Evolutionary conservation across 257 asterid species (phyloP), one percentile per base, ranked within the genome.

Genomic region (Solanum infundibuliforme): DNA sequence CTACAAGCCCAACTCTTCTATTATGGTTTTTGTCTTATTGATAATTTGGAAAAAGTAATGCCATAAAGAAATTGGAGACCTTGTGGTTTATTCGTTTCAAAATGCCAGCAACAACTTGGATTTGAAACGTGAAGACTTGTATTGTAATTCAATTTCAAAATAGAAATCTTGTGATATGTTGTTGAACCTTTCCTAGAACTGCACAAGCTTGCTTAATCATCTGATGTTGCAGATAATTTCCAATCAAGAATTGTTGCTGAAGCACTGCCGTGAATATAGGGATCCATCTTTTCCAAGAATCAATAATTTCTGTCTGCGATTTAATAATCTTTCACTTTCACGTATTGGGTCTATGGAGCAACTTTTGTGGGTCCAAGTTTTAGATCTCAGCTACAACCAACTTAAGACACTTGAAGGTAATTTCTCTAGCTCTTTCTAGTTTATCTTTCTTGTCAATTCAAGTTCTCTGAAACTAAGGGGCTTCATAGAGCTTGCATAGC

Each of bases 311-410:
- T 91, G 93, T 88, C 83, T 95, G 34, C 93, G 94, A 74, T 90
- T 97, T 85, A 94, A 89, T 88, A 90, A 94, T 66, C 95, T 96
- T 88, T 95, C 99, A 38, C 86, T 97, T 73, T 93, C 99, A 35
- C 94, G 94, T 87, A 69, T 96, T 34, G 98, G 97, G 82, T 89
- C 93, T 87, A 69, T 95, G 89, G 98, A 95, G 90, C 90, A 74
- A 89, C 89, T 97, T 89, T 77, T 97, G 91, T 96, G 99, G 99
- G 97, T 97, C 65, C 99, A 95, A 90, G 94, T 97, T 92, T 90
- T 97, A 58, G 99, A 97, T 91, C 98, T 96, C 88, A 94, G 99
- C 89, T 88, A 93, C 92, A 97, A 97, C 90, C 94, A 93, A 90
- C 95, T 97, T 90, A 95, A 88, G 71, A 91, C 99, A 35, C 87